Percentiles rank a stretch among this genome's conserved stretches.
Evolutionary conservation across 345 rosid genomes (phyloP).

Genomic region (Dipteronia dyeriana): DNA sequence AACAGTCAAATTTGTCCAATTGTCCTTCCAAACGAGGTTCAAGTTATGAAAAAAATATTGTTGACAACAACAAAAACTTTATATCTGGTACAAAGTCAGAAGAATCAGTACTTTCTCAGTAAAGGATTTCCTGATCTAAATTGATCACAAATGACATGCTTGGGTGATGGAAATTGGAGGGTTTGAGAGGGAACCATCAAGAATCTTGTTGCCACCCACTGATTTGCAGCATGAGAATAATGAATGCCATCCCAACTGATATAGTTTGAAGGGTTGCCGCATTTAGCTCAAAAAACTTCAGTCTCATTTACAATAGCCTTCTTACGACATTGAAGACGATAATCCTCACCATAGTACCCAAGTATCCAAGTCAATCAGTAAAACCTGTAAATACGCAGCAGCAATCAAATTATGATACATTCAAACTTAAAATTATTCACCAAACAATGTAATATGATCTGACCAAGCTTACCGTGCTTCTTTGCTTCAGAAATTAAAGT

Average conservation of each 20-base stretch:
- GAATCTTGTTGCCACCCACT: not conserved
- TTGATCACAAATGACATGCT: conserved; percentile 15
- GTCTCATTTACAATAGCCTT: conserved; percentile 23
- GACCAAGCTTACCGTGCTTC: conserved; percentile 28
- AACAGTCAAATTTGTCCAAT: not conserved
- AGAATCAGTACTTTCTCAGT: not conserved
- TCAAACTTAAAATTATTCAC: not conserved
- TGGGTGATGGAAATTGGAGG: conserved; percentile 23
- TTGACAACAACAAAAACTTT: not conserved
- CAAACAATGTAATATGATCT: not conserved
- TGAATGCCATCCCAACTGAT: conserved; percentile 28
- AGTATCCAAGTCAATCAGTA: conserved; percentile 20
- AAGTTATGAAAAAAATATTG: not conserved
- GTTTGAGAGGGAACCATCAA: conserved; percentile 29
- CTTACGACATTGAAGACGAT: conserved; percentile 13
- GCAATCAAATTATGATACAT: not conserved
- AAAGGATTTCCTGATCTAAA: not conserved
- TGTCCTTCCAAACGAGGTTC: not conserved
- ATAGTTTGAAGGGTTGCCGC: conserved; percentile 17
- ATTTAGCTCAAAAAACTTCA: conserved; percentile 12
- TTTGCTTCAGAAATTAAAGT: conserved; percentile 26
- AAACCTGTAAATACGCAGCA: conserved; percentile 28
- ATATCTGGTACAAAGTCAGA: too few species aligned
- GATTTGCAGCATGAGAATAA: conserved; percentile 27
- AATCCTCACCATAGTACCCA: conserved; percentile 16